Evolutionary conservation across 2,329 filamentous ascomycete genomes (phyloP), one percentile per base, ranked within the genome.

Genomic region (Cytospora leucostoma): DNA sequence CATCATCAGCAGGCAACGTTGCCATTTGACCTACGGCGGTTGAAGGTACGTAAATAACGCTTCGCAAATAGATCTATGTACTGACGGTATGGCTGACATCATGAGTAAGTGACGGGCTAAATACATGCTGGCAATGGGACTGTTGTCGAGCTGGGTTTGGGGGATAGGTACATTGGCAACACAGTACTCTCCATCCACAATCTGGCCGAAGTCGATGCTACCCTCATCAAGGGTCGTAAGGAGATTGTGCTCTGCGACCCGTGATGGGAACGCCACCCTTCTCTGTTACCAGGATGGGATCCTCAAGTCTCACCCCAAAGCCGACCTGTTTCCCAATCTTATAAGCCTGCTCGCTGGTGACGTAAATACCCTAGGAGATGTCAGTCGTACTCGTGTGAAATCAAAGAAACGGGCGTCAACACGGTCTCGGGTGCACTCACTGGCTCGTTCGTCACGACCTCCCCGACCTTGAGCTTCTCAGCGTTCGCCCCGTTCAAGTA

Each of bases 401-500:
- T n/a, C n/a, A n/a, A 33, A 21, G 4, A 12, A 5, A 4, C 19
- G 17, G 15, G 34, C 12, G n/a, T 1, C 3, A 19, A 17, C 40
- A 44, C 40, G 7, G 15, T 8, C 17, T 19, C 15, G 27, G 15
- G 8, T 44, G 35, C 13, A 66, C 68, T 49, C 67, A 72, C 71
- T 49, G 71, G 71, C 56, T 73, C 71, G 38, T 73, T 73, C 8
- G 69, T 70, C 7, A 66, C 71, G 10, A 73, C 68, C 32, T 70
- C 66, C 0, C 71, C 70, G 3, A 68, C 51, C 59, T 59, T 67
- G 40, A 73, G 53, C 67, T 67, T 72, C 64, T 73, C 71, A 15
- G 55, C 38, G 59, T 73, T 73, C 1, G 71, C 71, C 0, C 71
- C 71, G 52, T 73, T 72, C 56, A 73, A 60, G 56, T 72, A 72